These are phyloP conservation scores for Kalmanozyma brasiliensis DNA, from an alignment of 1,284 basidiomycete species.

Conservation along the genomic window DNA sequence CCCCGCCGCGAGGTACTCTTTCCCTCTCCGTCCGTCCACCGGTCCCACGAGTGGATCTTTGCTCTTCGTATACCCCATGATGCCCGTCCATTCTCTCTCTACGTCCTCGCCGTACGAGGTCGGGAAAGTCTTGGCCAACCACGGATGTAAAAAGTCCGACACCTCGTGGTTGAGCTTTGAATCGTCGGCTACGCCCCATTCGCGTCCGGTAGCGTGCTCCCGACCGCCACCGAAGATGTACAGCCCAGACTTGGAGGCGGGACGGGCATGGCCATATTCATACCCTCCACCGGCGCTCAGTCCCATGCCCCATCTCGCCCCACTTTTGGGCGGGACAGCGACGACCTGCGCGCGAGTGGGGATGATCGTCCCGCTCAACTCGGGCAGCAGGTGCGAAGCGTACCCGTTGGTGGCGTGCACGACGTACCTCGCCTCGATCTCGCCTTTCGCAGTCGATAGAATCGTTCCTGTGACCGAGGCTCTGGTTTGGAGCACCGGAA, in stretches of 20 bases:
- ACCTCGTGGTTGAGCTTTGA: conserved; percentile 72
- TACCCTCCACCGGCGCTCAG: conserved; percentile 70
- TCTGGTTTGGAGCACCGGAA: conserved; percentile 18
- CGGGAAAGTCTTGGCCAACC: conserved; percentile 68
- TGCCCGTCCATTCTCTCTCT: conserved; percentile 77
- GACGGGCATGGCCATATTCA: conserved; percentile 85
- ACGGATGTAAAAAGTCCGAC: conserved; percentile 64
- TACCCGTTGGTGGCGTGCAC: conserved; percentile 85
- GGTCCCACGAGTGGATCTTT: conserved; percentile 76
- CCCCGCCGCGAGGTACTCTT: conserved; percentile 79
- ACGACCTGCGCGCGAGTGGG: conserved; percentile 81
- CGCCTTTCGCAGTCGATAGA: conserved; percentile 4
- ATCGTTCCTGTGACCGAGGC: background rate
- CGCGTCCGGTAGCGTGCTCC: conserved; percentile 71
- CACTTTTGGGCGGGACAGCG: conserved; percentile 73
- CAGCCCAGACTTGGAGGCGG: conserved; percentile 60
- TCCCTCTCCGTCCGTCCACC: background rate
- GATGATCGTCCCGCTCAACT: conserved; percentile 72
- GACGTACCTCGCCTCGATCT: conserved; percentile 73
- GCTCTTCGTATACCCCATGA: conserved; percentile 79
- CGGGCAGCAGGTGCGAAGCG: conserved; percentile 76
- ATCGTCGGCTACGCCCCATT: conserved; percentile 76
- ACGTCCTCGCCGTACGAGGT: conserved; percentile 72
- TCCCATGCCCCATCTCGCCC: conserved; percentile 29
- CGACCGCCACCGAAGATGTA: conserved; percentile 81